Conservation (phyloP, 2,329 filamentous ascomycete genomes). For the Aureobasidium lini region DNA sequence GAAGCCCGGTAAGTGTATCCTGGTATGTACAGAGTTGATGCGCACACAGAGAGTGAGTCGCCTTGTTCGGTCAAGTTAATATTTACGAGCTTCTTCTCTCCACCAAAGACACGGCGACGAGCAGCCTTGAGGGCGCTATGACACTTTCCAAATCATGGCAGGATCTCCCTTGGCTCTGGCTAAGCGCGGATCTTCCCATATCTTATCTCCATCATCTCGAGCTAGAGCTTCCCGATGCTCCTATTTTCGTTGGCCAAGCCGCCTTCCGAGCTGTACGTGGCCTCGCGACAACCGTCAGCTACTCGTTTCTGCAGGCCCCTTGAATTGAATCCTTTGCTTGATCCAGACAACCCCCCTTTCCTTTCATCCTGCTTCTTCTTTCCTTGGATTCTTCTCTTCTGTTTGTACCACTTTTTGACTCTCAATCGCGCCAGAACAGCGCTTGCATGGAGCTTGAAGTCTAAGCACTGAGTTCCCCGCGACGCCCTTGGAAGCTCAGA, state of each 20-base stretch:
- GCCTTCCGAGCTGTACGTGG: slow-evolving; percentile 6
- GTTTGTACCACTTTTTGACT: neutral
- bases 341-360: neutral
- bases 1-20: no score
- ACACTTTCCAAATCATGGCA: neutral
- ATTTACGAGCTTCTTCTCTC: neutral
- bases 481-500: neutral
- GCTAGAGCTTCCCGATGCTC: neutral
- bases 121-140: neutral
- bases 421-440: neutral
- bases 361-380: neutral
- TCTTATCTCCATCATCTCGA: neutral
- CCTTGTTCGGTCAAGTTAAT: neutral
- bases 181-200: neutral
- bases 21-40: neutral
- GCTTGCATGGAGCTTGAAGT: slow-evolving; percentile 12
- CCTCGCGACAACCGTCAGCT: neutral
- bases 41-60: neutral
- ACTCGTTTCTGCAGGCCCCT: neutral
- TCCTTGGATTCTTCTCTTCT: slow-evolving; percentile 2
- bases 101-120: neutral
- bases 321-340: neutral
- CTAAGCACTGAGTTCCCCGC: slow-evolving; percentile 6
- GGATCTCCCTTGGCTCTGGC: no score
- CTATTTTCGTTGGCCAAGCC: neutral